Base-by-base conservation (phyloP, 257 asterid genomes). In the Ocimum tenuiflorum region DNA sequence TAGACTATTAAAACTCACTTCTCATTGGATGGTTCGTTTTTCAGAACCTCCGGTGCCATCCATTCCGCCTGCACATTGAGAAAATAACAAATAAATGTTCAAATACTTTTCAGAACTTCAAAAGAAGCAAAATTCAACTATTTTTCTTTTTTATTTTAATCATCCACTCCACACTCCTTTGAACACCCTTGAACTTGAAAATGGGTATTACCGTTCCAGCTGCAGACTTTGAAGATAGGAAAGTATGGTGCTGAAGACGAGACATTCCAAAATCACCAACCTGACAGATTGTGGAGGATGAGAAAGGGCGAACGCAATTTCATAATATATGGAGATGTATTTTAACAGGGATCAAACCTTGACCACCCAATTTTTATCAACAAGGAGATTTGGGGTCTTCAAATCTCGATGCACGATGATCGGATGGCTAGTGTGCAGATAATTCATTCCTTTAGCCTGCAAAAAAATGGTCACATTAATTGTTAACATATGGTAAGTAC, bases 391-490 rank as follows among this genome's bases (percentile, higher is more conserved):
- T 23, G 97, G 98, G 61, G 98, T 82, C 82, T 92, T 92, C 81
- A 92, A 68, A 81, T 92, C 98, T 78, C 98, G 86, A 79, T 92
- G 98, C 51, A 92, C 98, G 56, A 92, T 92, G 69, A 84, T 72
- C 59, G 98, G 98, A 76, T 92, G 72, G 81, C 98, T 87, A 12
- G 91, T 84, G 71, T 92, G 98, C 86, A 92, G 77, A 81, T 92
- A 92, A 76, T 94, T 94, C 99, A 94, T 94, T 63, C 99, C 99
- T 79, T 85, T 90, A 70, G 99, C 99, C 99, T 94, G 88, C 46
- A 78, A 78, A 59, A n/a, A 81, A 51, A 65, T 49, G 31, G 19
- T 14, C 57, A 39, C 4, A n/a, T n/a, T n/a, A n/a, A n/a, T n/a
- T n/a, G 49, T 72, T 24, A 63, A 63, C 19, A 61, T 33, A 38